Conservation (phyloP, 176 grass and related monocot species). For the Otatea glauca region DNA sequence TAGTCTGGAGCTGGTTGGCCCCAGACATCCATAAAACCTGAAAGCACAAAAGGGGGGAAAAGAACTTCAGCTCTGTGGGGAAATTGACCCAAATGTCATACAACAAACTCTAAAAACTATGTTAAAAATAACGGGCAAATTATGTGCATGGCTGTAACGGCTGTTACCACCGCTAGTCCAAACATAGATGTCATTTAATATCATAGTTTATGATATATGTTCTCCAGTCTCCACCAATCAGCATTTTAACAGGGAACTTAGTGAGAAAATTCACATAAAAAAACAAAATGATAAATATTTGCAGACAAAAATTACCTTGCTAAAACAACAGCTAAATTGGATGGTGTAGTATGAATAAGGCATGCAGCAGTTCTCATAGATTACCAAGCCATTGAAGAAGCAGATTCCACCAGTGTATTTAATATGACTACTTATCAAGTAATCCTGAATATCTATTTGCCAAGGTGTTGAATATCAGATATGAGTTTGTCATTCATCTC, state of each 20-base stretch:
- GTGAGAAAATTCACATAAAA: constrained; percentile 21
- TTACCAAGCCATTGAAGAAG: constrained; percentile 29
- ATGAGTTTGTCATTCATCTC: constrained; percentile 16
- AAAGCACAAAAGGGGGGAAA: constrained; percentile 9
- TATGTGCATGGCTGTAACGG: background rate
- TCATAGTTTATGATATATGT: constrained; percentile 10
- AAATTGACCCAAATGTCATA: background rate
- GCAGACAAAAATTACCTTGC: background rate
- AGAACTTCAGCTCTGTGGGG: background rate
- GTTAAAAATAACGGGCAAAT: background rate
- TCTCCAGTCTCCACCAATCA: background rate
- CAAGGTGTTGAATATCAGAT: constrained; percentile 15
- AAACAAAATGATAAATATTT: background rate
- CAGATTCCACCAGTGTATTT: background rate
- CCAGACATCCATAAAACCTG: constrained; percentile 75
- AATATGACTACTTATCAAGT: background rate
- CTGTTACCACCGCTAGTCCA: constrained; percentile 9
- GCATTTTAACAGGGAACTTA: background rate
- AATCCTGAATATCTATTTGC: constrained; percentile 24
- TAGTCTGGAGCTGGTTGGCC: constrained; percentile 62
- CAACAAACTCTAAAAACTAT: background rate
- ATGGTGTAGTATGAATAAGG: constrained; percentile 22
- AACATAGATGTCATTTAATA: constrained; percentile 19
- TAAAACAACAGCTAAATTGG: background rate
- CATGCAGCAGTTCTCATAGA: constrained; percentile 32